Base-by-base conservation (phyloP, 192 early-diverging fungal genomes). In the Chytriomyces hyalinus region DNA sequence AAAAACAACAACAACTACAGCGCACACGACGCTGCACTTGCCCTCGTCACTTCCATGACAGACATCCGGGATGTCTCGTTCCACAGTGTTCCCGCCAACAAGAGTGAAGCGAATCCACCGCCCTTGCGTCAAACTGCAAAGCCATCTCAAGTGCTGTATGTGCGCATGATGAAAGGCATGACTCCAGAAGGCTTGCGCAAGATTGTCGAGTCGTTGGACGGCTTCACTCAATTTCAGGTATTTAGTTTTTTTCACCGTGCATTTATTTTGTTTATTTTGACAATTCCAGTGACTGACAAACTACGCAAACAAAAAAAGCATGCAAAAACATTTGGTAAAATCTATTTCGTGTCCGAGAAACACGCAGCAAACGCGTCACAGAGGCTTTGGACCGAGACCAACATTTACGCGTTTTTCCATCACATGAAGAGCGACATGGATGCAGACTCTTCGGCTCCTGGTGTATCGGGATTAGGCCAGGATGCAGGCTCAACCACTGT, bases 81-180 rank as follows among this genome's bases (percentile, higher is more conserved):
- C 60, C 50, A 59, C 50, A 10, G 15, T 6, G n/a, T 22, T 2
- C 13, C 44, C 17, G 20, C 8, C 7, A 22, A 6, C 17, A 28
- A 11, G 24, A 53, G 50, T 11, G 50, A 71, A 17, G 20, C 8
- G 24, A 28, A 60, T 62, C 24, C 53, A 46, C 71, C 71, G 47
- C 60, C 63, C 11, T 26, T 73, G 11, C 43, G 48, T 17, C 71
- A 73, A 59, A 63, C 15, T n/a, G 71, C 71, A 13, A 60, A 62
- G 44, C 71, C 71, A 10, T 73, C 71, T 11, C 43, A 17, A 26
- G 71, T 73, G 8, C 71, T 73, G 4, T 73, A 73, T 48, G 71
- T 73, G 15, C 71, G 71, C 13, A 73, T 73, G 59, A 73, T 73
- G 71, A 73, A 73, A 45, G 71, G 71, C 8, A 73, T 73, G 71